Percentiles rank a stretch among this genome's conserved stretches.
Evolutionary conservation across 352 stramenopile genomes (phyloP).

Genomic region (Phytopythium kandeliae): DNA sequence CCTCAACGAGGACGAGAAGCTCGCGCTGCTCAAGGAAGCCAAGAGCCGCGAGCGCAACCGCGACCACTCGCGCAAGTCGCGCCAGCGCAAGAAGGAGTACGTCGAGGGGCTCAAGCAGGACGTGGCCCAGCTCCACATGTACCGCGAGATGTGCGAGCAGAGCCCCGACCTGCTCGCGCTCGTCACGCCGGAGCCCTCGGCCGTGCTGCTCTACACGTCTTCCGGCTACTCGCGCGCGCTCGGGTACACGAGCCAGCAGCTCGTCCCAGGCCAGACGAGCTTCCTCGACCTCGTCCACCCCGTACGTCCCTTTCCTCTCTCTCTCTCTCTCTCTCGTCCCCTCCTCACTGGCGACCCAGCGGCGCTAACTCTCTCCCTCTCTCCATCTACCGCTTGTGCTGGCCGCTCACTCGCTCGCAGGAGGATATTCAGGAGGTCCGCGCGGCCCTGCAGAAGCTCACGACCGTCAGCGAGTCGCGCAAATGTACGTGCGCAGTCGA

Average conservation of each 20-base stretch:
- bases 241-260: conserved; percentile 71
- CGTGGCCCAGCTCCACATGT: conserved; percentile 78
- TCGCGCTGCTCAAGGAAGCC: conserved; percentile 75
- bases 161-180: conserved; percentile 76
- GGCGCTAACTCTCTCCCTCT: too few relatives aligned
- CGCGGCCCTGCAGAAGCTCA: conserved; percentile 35
- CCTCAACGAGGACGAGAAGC: conserved; percentile 75
- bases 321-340: too few relatives aligned
- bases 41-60: conserved; percentile 90
- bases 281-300: conserved; percentile 83
- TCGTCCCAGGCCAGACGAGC: conserved; percentile 65
- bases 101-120: conserved; percentile 92
- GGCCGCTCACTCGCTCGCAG: too few relatives aligned
- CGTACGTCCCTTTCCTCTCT: conserved; percentile 21
- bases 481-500: conserved; percentile 35
- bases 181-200: conserved; percentile 52
- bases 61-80: conserved; percentile 94
- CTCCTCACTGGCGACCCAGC: too few relatives aligned
- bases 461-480: conserved; percentile 29
- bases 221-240: conserved; percentile 66
- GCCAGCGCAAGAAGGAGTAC: conserved; percentile 93
- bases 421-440: conserved; percentile 34
- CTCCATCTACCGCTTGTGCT: too few relatives aligned
- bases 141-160: conserved; percentile 82
- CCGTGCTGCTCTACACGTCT: conserved; percentile 64